Base-by-base conservation (phyloP, 306 rosid genomes). In the Prunus padus region DNA sequence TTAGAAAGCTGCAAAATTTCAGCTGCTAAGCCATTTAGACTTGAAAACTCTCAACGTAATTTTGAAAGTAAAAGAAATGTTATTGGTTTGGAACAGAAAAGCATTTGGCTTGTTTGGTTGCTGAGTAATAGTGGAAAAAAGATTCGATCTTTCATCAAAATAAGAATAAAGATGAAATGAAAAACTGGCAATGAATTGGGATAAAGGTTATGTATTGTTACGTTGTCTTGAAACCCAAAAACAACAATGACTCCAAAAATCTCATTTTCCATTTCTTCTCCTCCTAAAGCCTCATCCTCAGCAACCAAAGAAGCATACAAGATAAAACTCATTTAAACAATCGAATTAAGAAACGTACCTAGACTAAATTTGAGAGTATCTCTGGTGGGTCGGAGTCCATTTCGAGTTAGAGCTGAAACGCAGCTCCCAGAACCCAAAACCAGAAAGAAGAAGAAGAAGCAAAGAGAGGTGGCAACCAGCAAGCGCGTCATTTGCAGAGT, bases 321-420 rank as follows among this genome's bases (percentile, higher is more conserved):
- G 62, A 80, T 73, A 59, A 11, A 75, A 90, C 82, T 88, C 81
- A 63, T 75, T 44, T 74, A 69, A 31, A 30, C 19, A 44, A 64
- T 37, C 47, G 66, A 70, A 75, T 74, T 22, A 45, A 55, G 78
- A 74, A 63, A 73, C 93, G 46, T 63, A 92, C 99, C 99, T 84
- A 86, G 61, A 57, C 82, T 69, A 68, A 86, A 79, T 52, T 84
- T 88, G 15, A 76, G 63, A 42, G 60, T 66, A 73, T 80, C 80
- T 18, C 50, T 19, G 37, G 55, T 26, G 30, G 70, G 73, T 65
- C 77, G 16, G 30, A 77, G 73, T 68, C 82, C 91, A 82, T 79
- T 59, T 11, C 67, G 67, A 73, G 86, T 56, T 4, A 56, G 73
- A 74, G 92, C 92, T 69, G 91, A 89, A 79, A 86, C 79, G 18